These are phyloP conservation scores for Diplodia mutila DNA, from an alignment of 2,329 filamentous ascomycete genomes.

Conservation along the genomic window DNA sequence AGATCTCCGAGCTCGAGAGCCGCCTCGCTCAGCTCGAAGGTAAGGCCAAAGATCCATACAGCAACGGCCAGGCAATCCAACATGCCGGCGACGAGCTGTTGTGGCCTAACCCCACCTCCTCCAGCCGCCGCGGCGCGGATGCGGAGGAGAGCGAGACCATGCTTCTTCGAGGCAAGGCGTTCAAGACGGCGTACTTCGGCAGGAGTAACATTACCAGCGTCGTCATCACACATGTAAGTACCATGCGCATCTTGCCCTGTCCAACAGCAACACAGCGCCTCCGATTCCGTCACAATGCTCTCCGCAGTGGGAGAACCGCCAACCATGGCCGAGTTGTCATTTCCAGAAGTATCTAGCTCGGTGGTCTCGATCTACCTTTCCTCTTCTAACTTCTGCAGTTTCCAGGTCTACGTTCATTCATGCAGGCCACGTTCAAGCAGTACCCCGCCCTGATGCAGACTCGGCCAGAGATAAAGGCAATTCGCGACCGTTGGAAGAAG, in stretches of 20 bases:
- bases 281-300: conserved; percentile 8
- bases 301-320: neutral
- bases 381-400: conserved; percentile 34
- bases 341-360: neutral
- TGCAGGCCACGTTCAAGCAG: conserved; percentile 30
- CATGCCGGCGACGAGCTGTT: conserved; percentile 25
- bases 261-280: neutral
- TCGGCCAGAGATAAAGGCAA: conserved; percentile 40
- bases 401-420: conserved; percentile 37
- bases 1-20: conserved; percentile 37
- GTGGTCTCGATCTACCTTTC: neutral
- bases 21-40: conserved; percentile 38
- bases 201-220: conserved; percentile 44
- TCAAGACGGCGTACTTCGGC: conserved; percentile 52
- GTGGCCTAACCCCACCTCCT: conserved; percentile 27
- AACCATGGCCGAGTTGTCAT: neutral
- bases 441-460: conserved; percentile 38
- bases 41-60: conserved; percentile 33
- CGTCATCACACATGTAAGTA: conserved; percentile 39
- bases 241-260: neutral
- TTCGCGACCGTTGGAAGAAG: conserved; percentile 27
- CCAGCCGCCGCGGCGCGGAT: neutral
- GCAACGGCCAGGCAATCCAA: conserved; percentile 25
- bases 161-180: conserved; percentile 49
- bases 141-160: conserved; percentile 39